These are phyloP conservation scores for Scutellaria minor DNA, from an alignment of 257 asterid species.

Conservation along the genomic window DNA sequence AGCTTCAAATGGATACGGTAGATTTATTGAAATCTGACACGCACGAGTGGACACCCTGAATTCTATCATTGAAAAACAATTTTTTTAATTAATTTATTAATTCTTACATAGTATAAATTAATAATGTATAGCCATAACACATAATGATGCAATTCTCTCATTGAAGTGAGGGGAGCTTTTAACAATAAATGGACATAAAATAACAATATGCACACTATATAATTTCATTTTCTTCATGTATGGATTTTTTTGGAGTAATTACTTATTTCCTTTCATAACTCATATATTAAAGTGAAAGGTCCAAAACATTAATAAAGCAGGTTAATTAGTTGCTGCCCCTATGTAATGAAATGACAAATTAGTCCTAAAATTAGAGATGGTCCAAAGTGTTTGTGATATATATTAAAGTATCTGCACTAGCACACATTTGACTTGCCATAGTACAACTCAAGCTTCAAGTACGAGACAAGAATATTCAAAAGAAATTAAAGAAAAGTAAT, in stretches of 20 bases:
- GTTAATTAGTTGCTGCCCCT: conserved; percentile 3
- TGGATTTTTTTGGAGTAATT: background rate
- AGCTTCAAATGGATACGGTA: conserved; percentile 38
- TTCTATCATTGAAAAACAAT: conserved; percentile 30
- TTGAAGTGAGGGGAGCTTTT: conserved; percentile 11
- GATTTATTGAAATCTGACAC: conserved; percentile 62
- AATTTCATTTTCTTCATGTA: no score
- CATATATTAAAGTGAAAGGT: conserved; percentile 33
- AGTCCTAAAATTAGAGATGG: conserved; percentile 34
- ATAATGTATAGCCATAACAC: background rate
- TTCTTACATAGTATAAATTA: conserved; percentile 5
- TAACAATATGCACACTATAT: background rate
- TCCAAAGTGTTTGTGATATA: conserved; percentile 32
- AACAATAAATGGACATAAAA: background rate
- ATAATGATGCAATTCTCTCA: conserved; percentile 13
- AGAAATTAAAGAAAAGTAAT: conserved; percentile 52
- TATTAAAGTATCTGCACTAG: conserved; percentile 34
- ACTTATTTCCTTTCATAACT: conserved; percentile 6
- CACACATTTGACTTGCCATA: conserved; percentile 45
- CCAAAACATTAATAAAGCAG: conserved; percentile 27
- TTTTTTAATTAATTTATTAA: background rate
- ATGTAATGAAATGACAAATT: conserved; percentile 36
- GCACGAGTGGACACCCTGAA: conserved; percentile 64
- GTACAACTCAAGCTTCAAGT: conserved; percentile 55
- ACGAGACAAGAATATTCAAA: conserved; percentile 70